Evolutionary conservation across 2,329 filamentous ascomycete genomes (phyloP), one percentile per base, ranked within the genome.

Genomic region (Fusarium bactridioides): DNA sequence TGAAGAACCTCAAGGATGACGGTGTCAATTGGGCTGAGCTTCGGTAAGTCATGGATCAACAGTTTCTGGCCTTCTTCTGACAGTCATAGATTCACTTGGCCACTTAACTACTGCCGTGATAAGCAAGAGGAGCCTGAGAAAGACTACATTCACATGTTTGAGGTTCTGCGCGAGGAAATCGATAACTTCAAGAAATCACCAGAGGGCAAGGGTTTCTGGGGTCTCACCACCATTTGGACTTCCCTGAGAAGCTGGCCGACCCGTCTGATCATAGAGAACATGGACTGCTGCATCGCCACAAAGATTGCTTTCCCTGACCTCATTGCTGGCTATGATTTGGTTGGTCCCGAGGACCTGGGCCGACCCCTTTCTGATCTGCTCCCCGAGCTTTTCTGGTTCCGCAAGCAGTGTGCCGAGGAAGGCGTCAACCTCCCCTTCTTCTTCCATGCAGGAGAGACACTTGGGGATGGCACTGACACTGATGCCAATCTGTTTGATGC

Each of bases 321-420:
- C 12, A 90, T 98, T 75, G 91, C 92, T 31, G 95, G 95, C 16
- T 98, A 94, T 81, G 95, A 98, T 81, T 83, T 98, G 15, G 94
- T 97, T 10, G 95, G 94, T 0, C 93, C 95, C 80, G 95, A 98
- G 84, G 93, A 97, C 78, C 80, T 87, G 3, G 95, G 94, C 3
- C 89, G 93, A 18, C 87, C 94, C 0, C 88, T 98, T 31, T 86
- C 88, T 35, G 93, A 96, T 74, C 83, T 97, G 7, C 87, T 95
- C 0, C 94, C 95, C 0, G 90, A 97, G 77, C 84, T 98, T 1
- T 95, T 98, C 81, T 98, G 94, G 94, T 98, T 98, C 86, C 91
- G 91, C 72, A 95, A 95, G 81, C 89, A 92, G 76, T 98, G 94
- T 80, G 88, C 89, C 2, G 87, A 93, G 78, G 91, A 94, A 77